Base-by-base conservation (phyloP, 352 stramenopile genomes). In the Ochromonadaceae sp. region DNA sequence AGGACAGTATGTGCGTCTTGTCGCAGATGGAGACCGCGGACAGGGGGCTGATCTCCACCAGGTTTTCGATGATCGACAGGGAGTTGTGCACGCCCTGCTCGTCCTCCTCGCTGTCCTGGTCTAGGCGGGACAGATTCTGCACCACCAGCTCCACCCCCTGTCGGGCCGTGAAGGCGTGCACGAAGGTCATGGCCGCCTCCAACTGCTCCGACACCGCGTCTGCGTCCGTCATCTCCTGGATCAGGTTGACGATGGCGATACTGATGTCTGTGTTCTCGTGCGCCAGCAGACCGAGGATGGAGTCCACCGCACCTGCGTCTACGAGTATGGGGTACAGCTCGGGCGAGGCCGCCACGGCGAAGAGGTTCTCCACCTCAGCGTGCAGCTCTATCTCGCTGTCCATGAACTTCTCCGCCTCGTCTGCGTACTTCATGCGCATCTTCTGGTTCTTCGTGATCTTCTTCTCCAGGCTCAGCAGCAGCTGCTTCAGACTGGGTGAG, bases 331-430 rank as follows among this genome's bases (percentile, higher is more conserved):
- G 70, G 47, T 83, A 79, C 5, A 86, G 73, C 35, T 82, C 72
- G 0, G 83, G 81, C 26, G 73, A 76, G 1, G 81, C 78, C 1
- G 77, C 80, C 10, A 86, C 70, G 38, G 74, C 69, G 50, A 66
- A 12, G 12, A 66, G 81, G 46, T 75, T 69, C 53, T 67, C 61
- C 20, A 86, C 52, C 58, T 85, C 78, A 22, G 53, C 52, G 65
- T 85, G 73, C 26, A 85, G 65, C 12, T 74, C 75, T 35, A 90
- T 59, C 69, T 91, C 83, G 34, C 79, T 88, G 32, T 88, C 73
- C 53, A 90, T 72, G 58, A 91, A 91, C 57, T 84, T 86, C 30
- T 66, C 66, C 0, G 83, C 82, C 20, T 86, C 75, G 36, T 86
- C 76, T 0, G 71, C 68, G 66, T 86, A 78, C 70, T 89, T 90